Percentiles rank a stretch among this genome's conserved stretches.
These are phyloP conservation scores for Nakazawaea holstii DNA, from an alignment of 805 yeast genomes.

Conservation along the genomic window DNA sequence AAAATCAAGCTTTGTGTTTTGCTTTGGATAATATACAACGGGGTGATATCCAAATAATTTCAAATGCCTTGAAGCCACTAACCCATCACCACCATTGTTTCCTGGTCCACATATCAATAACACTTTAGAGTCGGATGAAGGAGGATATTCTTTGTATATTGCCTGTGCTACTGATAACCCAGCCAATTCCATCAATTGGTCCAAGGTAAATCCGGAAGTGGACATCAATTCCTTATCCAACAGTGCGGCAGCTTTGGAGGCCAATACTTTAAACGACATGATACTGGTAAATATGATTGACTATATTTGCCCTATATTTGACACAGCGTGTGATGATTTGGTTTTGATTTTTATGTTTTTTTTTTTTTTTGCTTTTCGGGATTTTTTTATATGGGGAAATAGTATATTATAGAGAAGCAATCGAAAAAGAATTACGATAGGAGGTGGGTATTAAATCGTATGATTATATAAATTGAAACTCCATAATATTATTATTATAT, in stretches of 20 bases:
- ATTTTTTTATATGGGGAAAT: too few relatives aligned
- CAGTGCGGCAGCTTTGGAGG: slow-evolving; percentile 60
- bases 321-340: too few relatives aligned
- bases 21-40: slow-evolving; percentile 73
- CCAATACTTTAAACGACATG: slow-evolving; percentile 33
- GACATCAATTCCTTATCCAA: slow-evolving; percentile 88
- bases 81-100: slow-evolving; percentile 94
- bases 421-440: too few relatives aligned
- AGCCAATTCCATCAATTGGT: slow-evolving; percentile 93
- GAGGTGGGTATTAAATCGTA: too few relatives aligned
- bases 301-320: too few relatives aligned
- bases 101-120: slow-evolving; percentile 91
- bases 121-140: slow-evolving; percentile 35
- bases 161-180: slow-evolving; percentile 94
- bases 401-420: too few relatives aligned
- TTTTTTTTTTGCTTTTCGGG: too few relatives aligned
- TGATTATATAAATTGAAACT: neutral
- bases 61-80: slow-evolving; percentile 92
- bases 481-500: neutral
- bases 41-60: slow-evolving; percentile 77
- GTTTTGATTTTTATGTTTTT: neutral
- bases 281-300: neutral
- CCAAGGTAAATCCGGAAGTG: slow-evolving; percentile 71
- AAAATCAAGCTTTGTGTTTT: slow-evolving; percentile 46
- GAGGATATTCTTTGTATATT: slow-evolving; percentile 63